These are phyloP conservation scores for Diaporthe nobilis DNA, from an alignment of 2,329 filamentous ascomycete species.

Conservation along the genomic window DNA sequence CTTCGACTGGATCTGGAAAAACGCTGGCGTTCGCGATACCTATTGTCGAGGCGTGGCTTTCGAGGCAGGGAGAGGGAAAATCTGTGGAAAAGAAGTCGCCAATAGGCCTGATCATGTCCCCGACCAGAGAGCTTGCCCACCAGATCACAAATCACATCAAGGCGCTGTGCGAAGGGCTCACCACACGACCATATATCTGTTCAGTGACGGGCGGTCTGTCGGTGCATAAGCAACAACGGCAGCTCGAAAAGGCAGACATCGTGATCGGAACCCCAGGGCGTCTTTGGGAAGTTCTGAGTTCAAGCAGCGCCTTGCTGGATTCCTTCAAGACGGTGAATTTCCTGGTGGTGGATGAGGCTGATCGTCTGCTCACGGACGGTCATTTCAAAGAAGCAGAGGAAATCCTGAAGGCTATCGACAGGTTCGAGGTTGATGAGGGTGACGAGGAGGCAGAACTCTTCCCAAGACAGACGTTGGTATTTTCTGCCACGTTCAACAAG, in stretches of 20 bases:
- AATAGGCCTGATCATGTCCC: slow-evolving; percentile 86
- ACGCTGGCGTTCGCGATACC: slow-evolving; percentile 96
- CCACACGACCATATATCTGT: slow-evolving; percentile 79
- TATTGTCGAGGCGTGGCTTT: slow-evolving; percentile 86
- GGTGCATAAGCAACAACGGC: slow-evolving; percentile 93
- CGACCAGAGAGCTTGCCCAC: slow-evolving; percentile 93
- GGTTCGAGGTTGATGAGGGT: slow-evolving; percentile 73
- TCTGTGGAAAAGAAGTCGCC: slow-evolving; percentile 63
- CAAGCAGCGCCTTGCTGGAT: slow-evolving; percentile 76
- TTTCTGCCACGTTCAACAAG: slow-evolving; percentile 96
- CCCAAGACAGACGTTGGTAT: slow-evolving; percentile 88
- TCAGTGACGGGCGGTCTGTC: slow-evolving; percentile 94
- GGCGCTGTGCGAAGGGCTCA: slow-evolving; percentile 75
- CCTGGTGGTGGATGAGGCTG: slow-evolving; percentile 93
- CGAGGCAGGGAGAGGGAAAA: slow-evolving; percentile 55
- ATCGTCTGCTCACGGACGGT: slow-evolving; percentile 90
- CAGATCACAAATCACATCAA: slow-evolving; percentile 89
- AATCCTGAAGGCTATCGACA: slow-evolving; percentile 85
- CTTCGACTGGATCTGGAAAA: slow-evolving; percentile 96
- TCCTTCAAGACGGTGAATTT: slow-evolving; percentile 83
- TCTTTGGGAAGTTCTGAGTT: slow-evolving; percentile 92
- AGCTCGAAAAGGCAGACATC: slow-evolving; percentile 87
- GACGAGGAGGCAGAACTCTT: slow-evolving; percentile 60
- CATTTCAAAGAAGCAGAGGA: slow-evolving; percentile 96
- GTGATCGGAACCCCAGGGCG: slow-evolving; percentile 94